phyloP scores from a whole-genome alignment of 2,329 filamentous ascomycete species.

The Fusarium liriodendri region DNA sequence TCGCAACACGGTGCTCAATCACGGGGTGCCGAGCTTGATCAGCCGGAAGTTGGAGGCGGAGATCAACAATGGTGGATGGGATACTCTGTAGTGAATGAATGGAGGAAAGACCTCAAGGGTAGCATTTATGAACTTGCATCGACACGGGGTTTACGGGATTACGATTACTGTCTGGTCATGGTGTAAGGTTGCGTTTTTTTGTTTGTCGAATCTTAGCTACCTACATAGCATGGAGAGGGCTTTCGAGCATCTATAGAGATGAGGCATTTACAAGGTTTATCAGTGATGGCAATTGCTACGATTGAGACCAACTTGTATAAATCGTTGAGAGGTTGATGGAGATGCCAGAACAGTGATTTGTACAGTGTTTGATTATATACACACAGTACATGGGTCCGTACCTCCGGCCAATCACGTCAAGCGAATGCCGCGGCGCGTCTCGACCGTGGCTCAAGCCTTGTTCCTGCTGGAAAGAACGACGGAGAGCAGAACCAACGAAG shows the following conservation, averaged over 20 bases:
- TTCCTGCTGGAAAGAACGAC: slow-evolving; percentile 17
- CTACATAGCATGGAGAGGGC: slow-evolving; percentile 2
- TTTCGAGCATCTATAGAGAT: slow-evolving; percentile 11
- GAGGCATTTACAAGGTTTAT: neutral
- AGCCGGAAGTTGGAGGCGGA: slow-evolving; percentile 92
- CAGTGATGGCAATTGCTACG: neutral
- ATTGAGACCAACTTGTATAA: neutral
- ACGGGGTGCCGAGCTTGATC: slow-evolving; percentile 89
- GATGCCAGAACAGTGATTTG: neutral
- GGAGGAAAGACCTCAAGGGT: neutral
- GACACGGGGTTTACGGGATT: neutral
- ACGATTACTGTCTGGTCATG: slow-evolving; percentile 4
- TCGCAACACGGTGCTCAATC: slow-evolving; percentile 85
- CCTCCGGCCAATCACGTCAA: slow-evolving; percentile 42
- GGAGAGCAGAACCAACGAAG: slow-evolving; percentile 20
- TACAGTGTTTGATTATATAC: slow-evolving; percentile 16
- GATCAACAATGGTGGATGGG: slow-evolving; percentile 98
- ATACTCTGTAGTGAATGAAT: slow-evolving; percentile 63
- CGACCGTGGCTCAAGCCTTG: slow-evolving; percentile 39
- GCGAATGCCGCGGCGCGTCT: slow-evolving; percentile 40
- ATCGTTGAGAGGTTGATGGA: neutral
- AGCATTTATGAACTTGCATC: neutral
- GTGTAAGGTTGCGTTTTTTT: slow-evolving; percentile 11
- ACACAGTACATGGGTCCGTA: slow-evolving; percentile 1
- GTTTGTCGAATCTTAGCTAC: neutral